Percentiles rank a stretch among this genome's conserved stretches.
Conservation (phyloP, 2,329 filamentous ascomycete genomes). For the Geosmithia putterillii region DNA sequence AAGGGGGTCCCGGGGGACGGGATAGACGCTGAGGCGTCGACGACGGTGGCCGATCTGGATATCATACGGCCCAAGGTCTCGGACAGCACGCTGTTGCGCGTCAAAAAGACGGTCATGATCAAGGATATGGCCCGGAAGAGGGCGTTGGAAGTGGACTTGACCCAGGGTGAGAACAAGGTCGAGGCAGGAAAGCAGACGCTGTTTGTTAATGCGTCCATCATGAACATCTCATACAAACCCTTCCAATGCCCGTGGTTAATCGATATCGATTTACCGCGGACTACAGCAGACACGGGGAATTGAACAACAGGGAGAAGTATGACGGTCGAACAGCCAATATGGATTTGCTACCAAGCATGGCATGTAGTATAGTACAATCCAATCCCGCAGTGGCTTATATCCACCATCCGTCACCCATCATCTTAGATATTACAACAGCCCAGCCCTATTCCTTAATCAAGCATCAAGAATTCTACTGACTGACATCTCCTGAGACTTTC, state of each 20-base stretch:
- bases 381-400: too few species aligned
- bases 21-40: slow-evolving; percentile 23
- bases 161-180: slow-evolving; percentile 16
- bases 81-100: background rate
- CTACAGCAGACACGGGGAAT: too few species aligned
- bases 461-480: too few species aligned
- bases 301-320: too few species aligned
- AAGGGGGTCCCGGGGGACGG: slow-evolving; percentile 9
- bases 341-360: too few species aligned
- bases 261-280: slow-evolving; percentile 27
- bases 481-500: too few species aligned
- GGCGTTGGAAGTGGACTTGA: slow-evolving; percentile 24
- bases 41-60: background rate
- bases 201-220: slow-evolving; percentile 47
- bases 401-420: too few species aligned
- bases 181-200: slow-evolving; percentile 34
- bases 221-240: slow-evolving; percentile 26
- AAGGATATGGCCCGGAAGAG: slow-evolving; percentile 11
- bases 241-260: slow-evolving; percentile 40
- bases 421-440: too few species aligned
- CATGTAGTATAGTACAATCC: too few species aligned
- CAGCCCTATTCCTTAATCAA: too few species aligned
- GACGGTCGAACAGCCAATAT: too few species aligned
- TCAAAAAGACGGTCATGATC: slow-evolving; percentile 7
- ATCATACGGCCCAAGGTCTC: slow-evolving; percentile 2